A percentile compares a stretch with the other conserved stretches of the same genome.
Conservation (phyloP, 2,329 filamentous ascomycete species). For the Trichoderma aggressivum region DNA sequence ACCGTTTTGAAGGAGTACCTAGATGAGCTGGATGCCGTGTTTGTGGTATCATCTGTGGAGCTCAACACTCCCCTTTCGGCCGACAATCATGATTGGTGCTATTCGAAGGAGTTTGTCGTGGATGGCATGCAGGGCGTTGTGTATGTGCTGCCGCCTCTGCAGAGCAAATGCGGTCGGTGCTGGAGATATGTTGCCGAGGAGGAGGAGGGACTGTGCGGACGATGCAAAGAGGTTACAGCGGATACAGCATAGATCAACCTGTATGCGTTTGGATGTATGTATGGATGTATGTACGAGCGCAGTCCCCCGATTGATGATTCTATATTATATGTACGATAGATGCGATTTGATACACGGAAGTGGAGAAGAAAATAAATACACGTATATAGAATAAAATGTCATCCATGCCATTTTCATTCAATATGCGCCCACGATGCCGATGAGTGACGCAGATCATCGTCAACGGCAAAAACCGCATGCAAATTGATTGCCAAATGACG, state of each 20-base stretch:
- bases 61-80: constrained; percentile 37
- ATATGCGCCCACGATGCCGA: background rate
- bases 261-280: background rate
- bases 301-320: background rate
- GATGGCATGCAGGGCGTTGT: constrained; percentile 37
- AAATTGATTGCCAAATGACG: background rate
- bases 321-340: background rate
- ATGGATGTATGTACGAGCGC: background rate
- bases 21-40: constrained; percentile 59
- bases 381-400: background rate
- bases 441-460: background rate
- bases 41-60: constrained; percentile 65
- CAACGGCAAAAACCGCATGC: background rate
- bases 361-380: background rate
- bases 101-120: constrained; percentile 42
- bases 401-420: background rate
- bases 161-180: constrained; percentile 78
- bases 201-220: constrained; percentile 63
- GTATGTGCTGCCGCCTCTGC: constrained; percentile 46
- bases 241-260: background rate
- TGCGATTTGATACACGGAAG: background rate
- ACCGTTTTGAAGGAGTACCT: constrained; percentile 39
- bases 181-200: constrained; percentile 79
- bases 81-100: constrained; percentile 38
- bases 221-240: constrained; percentile 63